A percentile compares a stretch with the other conserved stretches of the same genome.
Evolutionary conservation across 306 rosid species (phyloP).

Genomic region (Vachellia collinsii): DNA sequence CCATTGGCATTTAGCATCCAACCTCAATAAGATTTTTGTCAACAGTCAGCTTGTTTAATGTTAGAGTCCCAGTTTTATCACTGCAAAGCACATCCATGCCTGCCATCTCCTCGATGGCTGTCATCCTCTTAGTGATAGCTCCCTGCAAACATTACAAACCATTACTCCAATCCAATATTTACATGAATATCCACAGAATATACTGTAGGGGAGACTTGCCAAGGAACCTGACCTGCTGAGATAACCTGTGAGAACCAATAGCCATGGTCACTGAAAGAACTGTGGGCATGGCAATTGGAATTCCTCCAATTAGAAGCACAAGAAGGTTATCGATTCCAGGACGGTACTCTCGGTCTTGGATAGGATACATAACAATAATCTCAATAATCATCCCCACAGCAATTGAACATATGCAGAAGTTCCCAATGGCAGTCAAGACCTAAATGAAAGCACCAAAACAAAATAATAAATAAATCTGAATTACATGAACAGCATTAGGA

Average conservation of each 20-base stretch:
- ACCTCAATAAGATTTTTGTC: slow-evolving; percentile 97
- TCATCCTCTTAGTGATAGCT: slow-evolving; percentile 98
- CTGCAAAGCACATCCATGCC: slow-evolving; percentile 99
- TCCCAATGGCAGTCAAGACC: slow-evolving; percentile 98
- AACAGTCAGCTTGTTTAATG: slow-evolving; percentile 86
- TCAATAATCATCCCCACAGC: slow-evolving; percentile 94
- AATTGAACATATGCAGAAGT: slow-evolving; percentile 96
- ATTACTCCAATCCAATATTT: slow-evolving; percentile 17
- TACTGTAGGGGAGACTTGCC: slow-evolving; percentile 24
- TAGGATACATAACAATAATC: slow-evolving; percentile 94
- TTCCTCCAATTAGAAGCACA: slow-evolving; percentile 98
- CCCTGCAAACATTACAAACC: slow-evolving; percentile 64
- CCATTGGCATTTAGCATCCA: slow-evolving; percentile 31
- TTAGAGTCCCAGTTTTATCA: slow-evolving; percentile 96
- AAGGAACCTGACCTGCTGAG: slow-evolving; percentile 76
- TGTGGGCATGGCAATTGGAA: slow-evolving; percentile 99
- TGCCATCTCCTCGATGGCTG: slow-evolving; percentile 99
- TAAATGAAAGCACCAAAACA: slow-evolving; percentile 36
- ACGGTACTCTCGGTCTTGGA: slow-evolving; percentile 87
- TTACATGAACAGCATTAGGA: not conserved
- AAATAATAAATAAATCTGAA: slow-evolving; percentile 29
- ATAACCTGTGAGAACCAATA: slow-evolving; percentile 91
- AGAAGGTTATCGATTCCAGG: slow-evolving; percentile 98
- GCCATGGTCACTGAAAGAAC: slow-evolving; percentile 99
- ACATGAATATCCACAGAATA: slow-evolving; percentile 6